Evolutionary conservation across 257 asterid genomes (phyloP), one percentile per base, ranked within the genome.

Genomic region (Capsicum baccatum): DNA sequence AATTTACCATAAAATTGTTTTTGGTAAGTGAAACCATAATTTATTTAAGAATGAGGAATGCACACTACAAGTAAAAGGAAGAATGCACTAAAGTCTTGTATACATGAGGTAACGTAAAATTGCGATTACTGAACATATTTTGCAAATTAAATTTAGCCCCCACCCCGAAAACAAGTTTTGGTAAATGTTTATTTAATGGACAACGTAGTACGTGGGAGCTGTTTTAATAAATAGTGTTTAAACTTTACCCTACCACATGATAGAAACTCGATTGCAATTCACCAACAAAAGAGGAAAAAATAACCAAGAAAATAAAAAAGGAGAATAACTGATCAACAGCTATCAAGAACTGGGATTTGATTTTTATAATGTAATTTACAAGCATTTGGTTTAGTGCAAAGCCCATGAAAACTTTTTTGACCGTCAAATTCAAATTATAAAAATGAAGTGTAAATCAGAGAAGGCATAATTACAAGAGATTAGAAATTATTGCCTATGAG

Each of bases 181-280:
- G 74, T 35, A 66, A 35, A 68, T 37, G 76, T 37, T 68, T 14
- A 44, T 37, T 37, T 68, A 15, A 68, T 68, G 52, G 26, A 71
- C 83, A 57, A 76, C 76, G 35, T 59, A 44, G 55, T 83, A 66
- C 79, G 26, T 60, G 78, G 78, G 79, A 83, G 78, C 11, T 76
- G 10, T 73, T 52, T 4, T 76, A 48, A 58, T 64, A 58, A 76
- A 62, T 84, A 76, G 50, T 84, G 79, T 39, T 55, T 15, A 47
- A 14, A 52, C 9, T 39, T 66, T 42, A 11, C 74, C 84, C 87
- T 55, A 79, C 74, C 87, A 79, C 81, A 84, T 67, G 70, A 64
- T 52, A 52, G 60, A 52, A 52, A 8, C 48, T 26, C 63, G 6
- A 76, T 26, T 76, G 6, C 81, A 55, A 26, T 76, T 76, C 63